Base-by-base conservation (phyloP, 2,329 filamentous ascomycete species). In the Trichoderma sp. region DNA sequence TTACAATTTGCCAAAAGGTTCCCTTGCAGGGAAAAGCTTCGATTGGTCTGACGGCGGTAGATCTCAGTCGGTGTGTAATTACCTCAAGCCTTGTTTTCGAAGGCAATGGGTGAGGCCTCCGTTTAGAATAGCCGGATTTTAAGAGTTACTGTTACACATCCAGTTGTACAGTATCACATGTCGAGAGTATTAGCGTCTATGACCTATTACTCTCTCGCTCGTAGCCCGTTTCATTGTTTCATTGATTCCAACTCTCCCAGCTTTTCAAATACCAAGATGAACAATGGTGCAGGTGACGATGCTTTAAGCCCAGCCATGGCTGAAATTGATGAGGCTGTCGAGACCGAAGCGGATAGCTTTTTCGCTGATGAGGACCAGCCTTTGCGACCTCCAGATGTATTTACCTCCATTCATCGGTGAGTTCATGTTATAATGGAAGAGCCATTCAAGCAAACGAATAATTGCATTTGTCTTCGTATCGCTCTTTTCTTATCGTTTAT, bases 331-430 rank as follows among this genome's bases (percentile, higher is more conserved):
- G 71, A 71, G 57, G 62, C 43, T 21, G 36, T 18, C 9, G 43
- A 58, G 14, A 47, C 26, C 21, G 68, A 68, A 30, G 39, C 43
- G 12, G 30, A 26, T 11, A 36, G 70, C 24, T 32, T 66, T 21
- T 63, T 57, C 24, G 51, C 47, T 34, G 36, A 72, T 14, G 62
- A 66, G 12, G 30, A 58, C 6, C 56, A 63, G 14, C 34, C 21
- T 4, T 58, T 64, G 2, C 51, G 39, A 18, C 57, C 71, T 57
- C 53, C 61, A 4, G 36, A 63, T 51, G 57, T 73, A 2, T 73
- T 73, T 34, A 67, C 34, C 18, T 69, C 36, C 2, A 73, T 73
- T 11, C 71, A 73, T 58, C 67, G 73, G 73, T 73, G 39, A 67
- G 71, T 71, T n/a, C 36, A 32, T 32, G 51, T 71, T 34, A 72